A percentile compares a stretch with the other conserved stretches of the same genome.
phyloP scores from a whole-genome alignment of 2,329 filamentous ascomycete genomes.

The Geosmithia morbida region DNA sequence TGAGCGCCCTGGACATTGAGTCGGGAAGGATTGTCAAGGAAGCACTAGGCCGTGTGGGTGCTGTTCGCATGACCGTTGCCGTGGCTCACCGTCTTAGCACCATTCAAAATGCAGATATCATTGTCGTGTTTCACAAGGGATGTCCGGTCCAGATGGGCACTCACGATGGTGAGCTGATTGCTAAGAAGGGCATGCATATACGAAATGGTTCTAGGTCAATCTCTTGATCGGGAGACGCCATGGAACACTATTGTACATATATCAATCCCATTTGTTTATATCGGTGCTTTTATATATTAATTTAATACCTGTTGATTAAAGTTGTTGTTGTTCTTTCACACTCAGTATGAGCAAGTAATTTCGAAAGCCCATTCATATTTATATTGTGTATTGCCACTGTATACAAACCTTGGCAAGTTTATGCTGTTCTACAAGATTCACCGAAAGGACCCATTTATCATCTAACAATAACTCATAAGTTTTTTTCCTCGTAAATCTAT shows the following conservation, averaged over 20 bases:
- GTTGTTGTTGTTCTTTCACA: background rate
- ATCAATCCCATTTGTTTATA: background rate
- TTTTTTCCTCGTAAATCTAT: background rate
- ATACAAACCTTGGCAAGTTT: background rate
- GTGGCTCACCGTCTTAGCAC: slow-evolving; percentile 47
- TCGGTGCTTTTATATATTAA: no score
- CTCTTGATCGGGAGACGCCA: slow-evolving; percentile 36
- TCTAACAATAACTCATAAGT: background rate
- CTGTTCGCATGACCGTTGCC: slow-evolving; percentile 39
- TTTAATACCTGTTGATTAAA: background rate
- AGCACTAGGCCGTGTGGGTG: slow-evolving; percentile 35
- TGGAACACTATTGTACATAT: slow-evolving; percentile 11
- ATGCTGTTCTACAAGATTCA: background rate
- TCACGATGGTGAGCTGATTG: slow-evolving; percentile 31
- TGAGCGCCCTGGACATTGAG: slow-evolving; percentile 46
- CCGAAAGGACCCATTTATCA: background rate
- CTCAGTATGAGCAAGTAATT: background rate
- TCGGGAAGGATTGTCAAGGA: slow-evolving; percentile 51
- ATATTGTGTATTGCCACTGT: background rate
- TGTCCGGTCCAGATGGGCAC: slow-evolving; percentile 42
- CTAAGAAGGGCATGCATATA: slow-evolving; percentile 31
- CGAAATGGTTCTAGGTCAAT: slow-evolving; percentile 35
- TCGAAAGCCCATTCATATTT: background rate
- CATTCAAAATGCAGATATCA: slow-evolving; percentile 43
- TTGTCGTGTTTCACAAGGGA: slow-evolving; percentile 40